Base-by-base conservation (phyloP, 306 rosid species). In the Boehmeria nivea region DNA sequence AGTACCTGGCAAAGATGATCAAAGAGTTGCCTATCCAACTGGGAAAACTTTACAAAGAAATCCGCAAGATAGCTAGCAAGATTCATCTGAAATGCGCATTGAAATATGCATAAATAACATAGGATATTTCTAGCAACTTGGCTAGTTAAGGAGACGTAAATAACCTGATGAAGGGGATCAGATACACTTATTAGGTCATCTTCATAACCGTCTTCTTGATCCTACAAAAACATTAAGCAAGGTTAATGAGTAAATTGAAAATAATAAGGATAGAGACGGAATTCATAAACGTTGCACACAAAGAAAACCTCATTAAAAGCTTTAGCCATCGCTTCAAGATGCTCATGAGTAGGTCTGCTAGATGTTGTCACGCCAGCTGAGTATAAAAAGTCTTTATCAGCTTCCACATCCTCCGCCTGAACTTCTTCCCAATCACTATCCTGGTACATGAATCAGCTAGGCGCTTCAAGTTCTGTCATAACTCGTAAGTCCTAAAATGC, bases 391-490 rank as follows among this genome's bases (percentile, higher is more conserved):
- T 76, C 75, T 63, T 52, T 78, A 57, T 81, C 87, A 43, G 74
- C 59, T 60, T 71, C 84, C 33, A 26, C 59, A 31, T 65, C 76
- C 52, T 71, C 83, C 1, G 74, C 73, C 66, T 72, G 76, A 66
- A 75, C 71, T 74, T 90, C 98, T 83, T 90, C 95, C 98, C 98
- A 87, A 61, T 87, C 95, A 61, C 88, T 78, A 59, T 82, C 98
- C 98, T 84, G 91, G 59, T 69, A 44, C 47, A 61, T 65, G 48
- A 65, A 55, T 57, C 17, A 38, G 20, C 54, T 38, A 22, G 36
- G 50, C 27, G 24, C 48, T 56, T 61, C 20, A 53, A 36, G 50
- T 14, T 58, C 51, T 16, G 12, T 55, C 44, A 53, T 72, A 51
- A 72, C n/a, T n/a, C n/a, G n/a, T n/a, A n/a, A n/a, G n/a, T n/a